A percentile compares a stretch with the other conserved stretches of the same genome.
phyloP scores from a whole-genome alignment of 2,329 filamentous ascomycete genomes.

The Truncatella angustata region DNA sequence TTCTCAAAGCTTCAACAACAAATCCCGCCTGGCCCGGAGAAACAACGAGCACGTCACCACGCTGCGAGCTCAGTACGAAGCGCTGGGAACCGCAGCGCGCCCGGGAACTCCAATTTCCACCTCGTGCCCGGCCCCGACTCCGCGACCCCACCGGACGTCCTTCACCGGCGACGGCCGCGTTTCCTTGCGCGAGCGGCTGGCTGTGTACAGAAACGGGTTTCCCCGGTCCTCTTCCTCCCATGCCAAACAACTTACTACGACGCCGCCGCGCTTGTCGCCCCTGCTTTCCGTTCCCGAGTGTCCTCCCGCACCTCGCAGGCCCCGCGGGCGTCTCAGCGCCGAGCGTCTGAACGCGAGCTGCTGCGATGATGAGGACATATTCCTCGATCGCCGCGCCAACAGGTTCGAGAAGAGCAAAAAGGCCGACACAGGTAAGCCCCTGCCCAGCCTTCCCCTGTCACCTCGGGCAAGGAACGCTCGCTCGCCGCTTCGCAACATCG shows the following conservation, averaged over 20 bases:
- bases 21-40: not conserved
- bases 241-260: not conserved
- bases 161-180: not conserved
- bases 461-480: not conserved
- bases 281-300: too few species aligned
- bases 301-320: not conserved
- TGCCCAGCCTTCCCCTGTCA: not conserved
- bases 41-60: not conserved
- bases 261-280: not conserved
- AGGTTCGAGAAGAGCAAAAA: not conserved
- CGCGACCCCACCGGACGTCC: not conserved
- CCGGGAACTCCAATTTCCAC: not conserved
- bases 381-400: not conserved
- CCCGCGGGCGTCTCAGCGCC: not conserved
- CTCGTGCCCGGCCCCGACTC: not conserved
- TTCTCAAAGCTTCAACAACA: not conserved
- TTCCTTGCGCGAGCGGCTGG: not conserved
- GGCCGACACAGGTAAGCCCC: not conserved
- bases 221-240: not conserved
- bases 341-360: not conserved
- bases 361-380: conserved; percentile 1
- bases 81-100: not conserved
- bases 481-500: not conserved
- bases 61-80: not conserved
- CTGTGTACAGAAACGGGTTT: not conserved